These are phyloP conservation scores for Cladobotryum mycophilum DNA, from an alignment of 2,329 filamentous ascomycete species.

Conservation along the genomic window DNA sequence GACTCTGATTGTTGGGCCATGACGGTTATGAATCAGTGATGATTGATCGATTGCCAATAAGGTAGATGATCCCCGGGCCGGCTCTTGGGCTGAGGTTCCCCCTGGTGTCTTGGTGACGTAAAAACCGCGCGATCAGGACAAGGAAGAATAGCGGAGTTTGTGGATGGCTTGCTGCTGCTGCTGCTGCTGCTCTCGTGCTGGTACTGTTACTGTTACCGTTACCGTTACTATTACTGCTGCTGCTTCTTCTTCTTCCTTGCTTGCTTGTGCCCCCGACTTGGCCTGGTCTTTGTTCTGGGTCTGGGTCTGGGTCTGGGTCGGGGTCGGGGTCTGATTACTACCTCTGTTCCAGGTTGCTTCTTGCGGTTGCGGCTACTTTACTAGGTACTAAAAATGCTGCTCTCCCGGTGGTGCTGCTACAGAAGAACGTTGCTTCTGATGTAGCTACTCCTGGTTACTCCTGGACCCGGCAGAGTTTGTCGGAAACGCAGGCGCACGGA, in stretches of 20 bases:
- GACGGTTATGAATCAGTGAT: background rate
- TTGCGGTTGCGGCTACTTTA: background rate
- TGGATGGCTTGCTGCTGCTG: too few relatives aligned
- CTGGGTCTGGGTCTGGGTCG: background rate
- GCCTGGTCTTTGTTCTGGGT: too few relatives aligned
- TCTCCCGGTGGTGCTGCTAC: background rate
- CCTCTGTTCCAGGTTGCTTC: background rate
- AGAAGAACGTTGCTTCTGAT: background rate
- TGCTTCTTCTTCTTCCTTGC: too few relatives aligned
- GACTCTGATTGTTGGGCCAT: background rate
- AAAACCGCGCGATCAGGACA: background rate
- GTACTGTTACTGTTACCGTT: too few relatives aligned
- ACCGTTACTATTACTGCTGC: too few relatives aligned
- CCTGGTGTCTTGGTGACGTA: background rate
- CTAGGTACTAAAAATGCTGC: background rate
- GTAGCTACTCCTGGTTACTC: background rate
- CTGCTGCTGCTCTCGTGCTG: too few relatives aligned
- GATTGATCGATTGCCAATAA: background rate
- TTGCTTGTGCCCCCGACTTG: too few relatives aligned
- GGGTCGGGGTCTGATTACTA: background rate
- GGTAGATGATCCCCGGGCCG: too few relatives aligned
- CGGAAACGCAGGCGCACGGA: background rate
- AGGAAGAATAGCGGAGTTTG: too few relatives aligned
- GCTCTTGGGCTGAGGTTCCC: background rate
- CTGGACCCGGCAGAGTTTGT: background rate